A percentile compares a stretch with the other conserved stretches of the same genome.
phyloP scores from a whole-genome alignment of 495 filamentous ascomycete genomes.

The Geopyxis carbonaria region DNA sequence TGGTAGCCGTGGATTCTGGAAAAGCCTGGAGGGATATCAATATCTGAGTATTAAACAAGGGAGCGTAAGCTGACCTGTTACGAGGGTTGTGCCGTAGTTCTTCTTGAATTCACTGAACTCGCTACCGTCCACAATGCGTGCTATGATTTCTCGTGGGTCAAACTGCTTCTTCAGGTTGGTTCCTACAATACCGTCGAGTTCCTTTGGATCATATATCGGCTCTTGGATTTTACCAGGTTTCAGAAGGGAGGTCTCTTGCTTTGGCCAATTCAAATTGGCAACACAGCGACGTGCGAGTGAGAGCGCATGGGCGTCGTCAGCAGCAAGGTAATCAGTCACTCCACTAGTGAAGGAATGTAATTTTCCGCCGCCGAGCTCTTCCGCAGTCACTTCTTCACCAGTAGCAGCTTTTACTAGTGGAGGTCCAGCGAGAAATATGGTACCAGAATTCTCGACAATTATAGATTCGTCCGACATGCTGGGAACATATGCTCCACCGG shows the following conservation, averaged over 20 bases:
- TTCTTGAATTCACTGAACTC: slow-evolving; percentile 90
- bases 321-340: slow-evolving; percentile 92
- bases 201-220: slow-evolving; percentile 64
- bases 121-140: slow-evolving; percentile 80
- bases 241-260: slow-evolving; percentile 15
- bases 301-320: slow-evolving; percentile 87
- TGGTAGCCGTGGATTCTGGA: slow-evolving; percentile 76
- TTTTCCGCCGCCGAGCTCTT: slow-evolving; percentile 85
- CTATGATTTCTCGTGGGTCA: slow-evolving; percentile 77
- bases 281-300: slow-evolving; percentile 69
- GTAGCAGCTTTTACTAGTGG: slow-evolving; percentile 94
- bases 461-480: slow-evolving; percentile 96
- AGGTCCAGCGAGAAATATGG: slow-evolving; percentile 90
- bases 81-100: slow-evolving; percentile 74
- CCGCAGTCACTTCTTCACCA: slow-evolving; percentile 79
- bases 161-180: slow-evolving; percentile 75
- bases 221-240: slow-evolving; percentile 36
- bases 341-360: slow-evolving; percentile 81
- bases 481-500: slow-evolving; percentile 73
- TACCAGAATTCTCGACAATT: slow-evolving; percentile 85
- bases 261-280: slow-evolving; percentile 73
- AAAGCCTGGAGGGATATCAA: slow-evolving; percentile 42
- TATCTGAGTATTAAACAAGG: not conserved
- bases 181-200: slow-evolving; percentile 74
- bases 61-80: slow-evolving; percentile 48